Conservation (phyloP, 2,329 filamentous ascomycete species). For the Zasmidium angulare region DNA sequence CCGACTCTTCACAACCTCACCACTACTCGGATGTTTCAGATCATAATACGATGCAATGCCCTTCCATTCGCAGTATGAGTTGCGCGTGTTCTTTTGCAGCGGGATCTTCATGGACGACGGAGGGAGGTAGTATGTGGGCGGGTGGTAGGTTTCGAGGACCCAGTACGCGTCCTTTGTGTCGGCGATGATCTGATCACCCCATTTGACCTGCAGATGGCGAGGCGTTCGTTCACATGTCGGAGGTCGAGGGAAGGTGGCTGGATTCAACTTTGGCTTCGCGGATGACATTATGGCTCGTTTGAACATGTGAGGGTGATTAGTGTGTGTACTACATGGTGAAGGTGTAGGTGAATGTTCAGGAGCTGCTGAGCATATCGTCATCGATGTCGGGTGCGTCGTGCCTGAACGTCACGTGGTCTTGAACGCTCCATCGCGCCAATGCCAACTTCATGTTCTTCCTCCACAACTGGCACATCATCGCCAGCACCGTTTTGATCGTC, state of each 20-base stretch:
- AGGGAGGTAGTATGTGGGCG: constrained; percentile 64
- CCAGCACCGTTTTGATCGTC: too few relatives aligned
- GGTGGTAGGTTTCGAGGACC: constrained; percentile 63
- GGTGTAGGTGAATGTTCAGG: too few relatives aligned
- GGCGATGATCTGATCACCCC: constrained; percentile 55
- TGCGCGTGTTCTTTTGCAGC: constrained; percentile 47
- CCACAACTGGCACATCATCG: too few relatives aligned
- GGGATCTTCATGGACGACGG: constrained; percentile 50
- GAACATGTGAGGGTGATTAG: constrained; percentile 8
- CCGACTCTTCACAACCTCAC: constrained; percentile 48
- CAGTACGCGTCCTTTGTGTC: constrained; percentile 61
- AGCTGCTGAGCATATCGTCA: too few relatives aligned
- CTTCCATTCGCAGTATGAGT: constrained; percentile 62
- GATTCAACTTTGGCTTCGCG: constrained; percentile 48
- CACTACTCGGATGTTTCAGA: constrained; percentile 42
- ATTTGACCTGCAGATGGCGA: constrained; percentile 57
- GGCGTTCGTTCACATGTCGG: constrained; percentile 56
- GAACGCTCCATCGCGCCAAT: too few relatives aligned
- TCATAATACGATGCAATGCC: constrained; percentile 60
- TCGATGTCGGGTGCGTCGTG: too few relatives aligned
- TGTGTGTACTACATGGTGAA: too few relatives aligned
- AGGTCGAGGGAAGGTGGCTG: constrained; percentile 59
- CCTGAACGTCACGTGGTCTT: too few relatives aligned
- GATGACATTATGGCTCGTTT: constrained; percentile 23
- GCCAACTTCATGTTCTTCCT: too few relatives aligned